Evolutionary conservation across 768 basidiomycete genomes (phyloP), one percentile per base, ranked within the genome.

Genomic region (Macrolepiota fuliginosa): DNA sequence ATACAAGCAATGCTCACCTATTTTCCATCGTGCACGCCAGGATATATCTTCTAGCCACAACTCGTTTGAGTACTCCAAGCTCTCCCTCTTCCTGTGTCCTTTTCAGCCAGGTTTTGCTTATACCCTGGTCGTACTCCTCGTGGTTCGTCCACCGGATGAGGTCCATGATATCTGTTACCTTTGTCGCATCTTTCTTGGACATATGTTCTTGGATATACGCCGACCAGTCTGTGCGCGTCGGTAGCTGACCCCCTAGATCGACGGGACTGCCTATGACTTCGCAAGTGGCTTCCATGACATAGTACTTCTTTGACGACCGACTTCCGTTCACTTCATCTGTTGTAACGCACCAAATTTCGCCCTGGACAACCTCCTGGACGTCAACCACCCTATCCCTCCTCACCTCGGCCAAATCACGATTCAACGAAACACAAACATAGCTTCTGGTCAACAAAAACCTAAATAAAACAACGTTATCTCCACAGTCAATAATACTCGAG

Each of bases 11-110:
- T 37, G 54, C 74, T 12, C 68, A 84, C 91, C 91, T 86, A 59
- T 92, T 92, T 7, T 79, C 81, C n/a, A 89, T 83, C 45, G 91
- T 83, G 64, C 86, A 85, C 0, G 91, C 89, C 9, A 91, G 58
- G 11, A 89, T 72, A 67, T 93, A 91, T 42, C 82, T 79, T 66
- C 81, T 77, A 0, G 90, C 89, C 4, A 90, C 80, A 7, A 62
- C 45, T 25, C 72, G 68, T 72, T 87, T 84, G 35, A 71, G 72
- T 0, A 45, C 29, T 1, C 80, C 84, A 0, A 75, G 57, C 32
- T 70, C 69, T 10, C 82, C 83, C 66, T 85, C 82, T 1, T 55
- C 64, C 17, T 70, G 68, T 7, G 81, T 73, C 39, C 80, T 79
- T 51, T 67, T 71, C 39, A 88, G 67, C 90, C 90, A 93, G 12